Evolutionary conservation across 1,139 yeast species (phyloP), one percentile per base, ranked within the genome.

Genomic region (Nakaseomyces glabratus): DNA sequence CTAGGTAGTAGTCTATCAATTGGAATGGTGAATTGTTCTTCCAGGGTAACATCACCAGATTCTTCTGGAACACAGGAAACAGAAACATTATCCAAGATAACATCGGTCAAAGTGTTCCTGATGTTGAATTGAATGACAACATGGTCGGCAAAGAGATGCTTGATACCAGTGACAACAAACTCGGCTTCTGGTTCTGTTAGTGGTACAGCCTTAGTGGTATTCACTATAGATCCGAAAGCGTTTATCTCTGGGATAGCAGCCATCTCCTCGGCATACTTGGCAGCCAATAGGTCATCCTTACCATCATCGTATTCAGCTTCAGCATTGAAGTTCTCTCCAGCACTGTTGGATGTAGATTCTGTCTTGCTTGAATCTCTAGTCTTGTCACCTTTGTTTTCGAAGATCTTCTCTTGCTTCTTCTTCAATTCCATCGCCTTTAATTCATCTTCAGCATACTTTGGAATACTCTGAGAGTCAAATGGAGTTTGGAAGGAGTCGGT

Each of bases 171-270:
- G 36, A 93, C 95, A 35, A 85, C 90, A 57, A 86, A 86, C 61
- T 90, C 99, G 45, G 93, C 86, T 57, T 88, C 98, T 43, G 74
- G 71, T 57, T 90, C 98, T 21, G 98, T 88, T 52, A 90, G 73
- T 47, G 80, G 75, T 38, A 75, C 65, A 36, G 74, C 70, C 33
- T 64, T 59, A 2, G 94, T 78, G 7, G 90, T 73, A 61, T 82
- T 85, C 46, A 86, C 66, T 45, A 88, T 67, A 35, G 70, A 61
- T 41, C 98, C 98, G 52, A 76, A 86, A 39, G 40, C 43, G 32
- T 51, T 47, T 28, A 84, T 70, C 57, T 84, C 90, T 20, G 82
- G 80, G 44, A 84, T 72, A 12, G 73, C 66, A 7, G 73, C 58
- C 47, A 84, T 66, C 51, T 75, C 84, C 40, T 73, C 74, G 14